These are phyloP conservation scores for Colletotrichum tamarilloi DNA, from an alignment of 2,329 filamentous ascomycete species.

Conservation along the genomic window DNA sequence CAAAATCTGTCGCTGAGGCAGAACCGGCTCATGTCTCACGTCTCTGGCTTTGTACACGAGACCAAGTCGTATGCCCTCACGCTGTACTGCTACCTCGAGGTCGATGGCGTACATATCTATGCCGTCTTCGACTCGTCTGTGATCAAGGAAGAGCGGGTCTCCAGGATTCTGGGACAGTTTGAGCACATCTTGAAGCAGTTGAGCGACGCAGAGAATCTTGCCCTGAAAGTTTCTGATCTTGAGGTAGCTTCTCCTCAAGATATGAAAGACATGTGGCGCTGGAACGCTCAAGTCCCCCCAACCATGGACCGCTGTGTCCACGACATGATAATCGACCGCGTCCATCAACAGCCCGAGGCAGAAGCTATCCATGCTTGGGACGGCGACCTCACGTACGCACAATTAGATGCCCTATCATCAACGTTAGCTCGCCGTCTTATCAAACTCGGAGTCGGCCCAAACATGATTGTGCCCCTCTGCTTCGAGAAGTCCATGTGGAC, in stretches of 20 bases:
- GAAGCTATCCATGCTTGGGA: conserved; percentile 30
- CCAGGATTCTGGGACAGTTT: neutral
- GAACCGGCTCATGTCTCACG: neutral
- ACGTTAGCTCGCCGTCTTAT: conserved; percentile 39
- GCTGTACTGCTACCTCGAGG: neutral
- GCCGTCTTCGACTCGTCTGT: neutral
- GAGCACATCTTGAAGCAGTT: neutral
- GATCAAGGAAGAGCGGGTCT: neutral
- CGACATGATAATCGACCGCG: neutral
- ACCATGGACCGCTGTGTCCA: neutral
- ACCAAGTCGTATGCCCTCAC: neutral
- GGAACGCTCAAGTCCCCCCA: neutral
- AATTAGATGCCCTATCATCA: neutral
- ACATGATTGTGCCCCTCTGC: conserved; percentile 43
- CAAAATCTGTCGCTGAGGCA: neutral
- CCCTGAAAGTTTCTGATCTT: neutral
- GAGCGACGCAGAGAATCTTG: neutral
- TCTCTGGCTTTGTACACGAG: neutral
- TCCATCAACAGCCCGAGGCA: conserved; percentile 13
- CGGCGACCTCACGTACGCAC: neutral
- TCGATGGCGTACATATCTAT: neutral
- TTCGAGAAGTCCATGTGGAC: conserved; percentile 48
- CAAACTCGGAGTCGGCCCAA: conserved; percentile 39
- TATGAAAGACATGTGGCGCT: neutral
- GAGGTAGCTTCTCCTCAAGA: neutral